Percentiles rank a stretch among this genome's conserved stretches.
These are phyloP conservation scores for Saturnispora quitensis DNA, from an alignment of 805 yeast genomes.

Conservation along the genomic window DNA sequence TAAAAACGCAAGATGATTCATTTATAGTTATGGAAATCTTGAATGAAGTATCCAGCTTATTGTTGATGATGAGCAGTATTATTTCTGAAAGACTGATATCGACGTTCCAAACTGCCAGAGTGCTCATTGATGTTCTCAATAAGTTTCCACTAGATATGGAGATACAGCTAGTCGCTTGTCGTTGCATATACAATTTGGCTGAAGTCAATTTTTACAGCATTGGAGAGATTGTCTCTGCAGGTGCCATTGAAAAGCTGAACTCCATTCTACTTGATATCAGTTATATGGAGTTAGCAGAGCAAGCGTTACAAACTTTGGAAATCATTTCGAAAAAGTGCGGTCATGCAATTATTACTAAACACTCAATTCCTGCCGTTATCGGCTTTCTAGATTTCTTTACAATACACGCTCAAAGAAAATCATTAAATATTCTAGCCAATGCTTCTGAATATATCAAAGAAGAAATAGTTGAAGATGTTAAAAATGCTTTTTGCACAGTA, in stretches of 20 bases:
- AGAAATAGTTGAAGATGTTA: slow-evolving; percentile 38
- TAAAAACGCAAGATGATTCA: slow-evolving; percentile 44
- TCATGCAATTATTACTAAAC: slow-evolving; percentile 42
- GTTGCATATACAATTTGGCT: slow-evolving; percentile 72
- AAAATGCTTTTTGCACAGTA: slow-evolving; percentile 50
- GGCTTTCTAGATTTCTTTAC: slow-evolving; percentile 82
- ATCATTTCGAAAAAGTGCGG: slow-evolving; percentile 51
- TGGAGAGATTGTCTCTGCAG: slow-evolving; percentile 51
- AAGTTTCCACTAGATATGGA: slow-evolving; percentile 63
- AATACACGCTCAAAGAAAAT: slow-evolving; percentile 78
- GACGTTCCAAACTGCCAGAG: slow-evolving; percentile 41
- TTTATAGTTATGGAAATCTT: slow-evolving; percentile 54
- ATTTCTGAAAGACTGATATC: slow-evolving; percentile 60
- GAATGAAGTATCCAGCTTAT: slow-evolving; percentile 52
- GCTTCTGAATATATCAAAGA: slow-evolving; percentile 43
- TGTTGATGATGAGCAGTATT: slow-evolving; percentile 57
- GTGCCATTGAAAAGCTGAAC: slow-evolving; percentile 58
- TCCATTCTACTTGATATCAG: slow-evolving; percentile 62
- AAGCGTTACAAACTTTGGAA: slow-evolving; percentile 69
- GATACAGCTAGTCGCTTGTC: slow-evolving; percentile 71
- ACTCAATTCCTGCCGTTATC: slow-evolving; percentile 57
- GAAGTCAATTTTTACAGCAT: slow-evolving; percentile 65
- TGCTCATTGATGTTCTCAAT: slow-evolving; percentile 47
- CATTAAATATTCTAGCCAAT: slow-evolving; percentile 63
- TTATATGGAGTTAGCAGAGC: slow-evolving; percentile 88